phyloP scores from a whole-genome alignment of 2,329 filamentous ascomycete species.

The Penicillium brevicompactum region DNA sequence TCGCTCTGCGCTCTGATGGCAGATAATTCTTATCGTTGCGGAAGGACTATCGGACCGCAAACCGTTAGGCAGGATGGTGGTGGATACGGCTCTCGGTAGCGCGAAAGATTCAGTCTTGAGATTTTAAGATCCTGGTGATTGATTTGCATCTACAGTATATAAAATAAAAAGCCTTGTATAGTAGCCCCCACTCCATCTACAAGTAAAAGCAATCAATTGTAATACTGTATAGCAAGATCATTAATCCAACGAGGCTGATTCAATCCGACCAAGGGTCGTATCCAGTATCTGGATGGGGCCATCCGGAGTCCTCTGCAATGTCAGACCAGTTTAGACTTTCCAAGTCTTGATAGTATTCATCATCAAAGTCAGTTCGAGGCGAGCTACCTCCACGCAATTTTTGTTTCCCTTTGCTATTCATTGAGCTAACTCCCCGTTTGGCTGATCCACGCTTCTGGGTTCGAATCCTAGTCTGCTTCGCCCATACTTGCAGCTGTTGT shows the following conservation, averaged over 20 bases:
- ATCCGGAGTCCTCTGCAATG: background rate
- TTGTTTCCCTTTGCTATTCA: background rate
- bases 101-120: too few species aligned
- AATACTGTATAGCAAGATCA: background rate
- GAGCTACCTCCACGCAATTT: background rate
- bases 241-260: background rate
- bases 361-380: background rate
- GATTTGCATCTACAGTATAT: too few species aligned
- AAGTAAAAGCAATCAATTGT: too few species aligned
- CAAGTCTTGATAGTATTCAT: background rate
- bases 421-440: background rate
- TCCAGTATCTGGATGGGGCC: background rate
- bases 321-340: background rate
- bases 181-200: too few species aligned
- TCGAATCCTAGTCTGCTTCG: background rate
- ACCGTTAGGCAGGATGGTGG: too few species aligned
- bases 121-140: too few species aligned
- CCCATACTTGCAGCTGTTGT: background rate
- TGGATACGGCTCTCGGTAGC: too few species aligned
- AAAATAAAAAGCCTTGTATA: too few species aligned
- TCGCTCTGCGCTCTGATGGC: too few species aligned
- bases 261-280: background rate
- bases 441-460: background rate
- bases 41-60: too few species aligned
- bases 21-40: too few species aligned